Evolutionary conservation across 495 filamentous ascomycete species (phyloP).

Genomic region (Lindgomyces ingoldianus): DNA sequence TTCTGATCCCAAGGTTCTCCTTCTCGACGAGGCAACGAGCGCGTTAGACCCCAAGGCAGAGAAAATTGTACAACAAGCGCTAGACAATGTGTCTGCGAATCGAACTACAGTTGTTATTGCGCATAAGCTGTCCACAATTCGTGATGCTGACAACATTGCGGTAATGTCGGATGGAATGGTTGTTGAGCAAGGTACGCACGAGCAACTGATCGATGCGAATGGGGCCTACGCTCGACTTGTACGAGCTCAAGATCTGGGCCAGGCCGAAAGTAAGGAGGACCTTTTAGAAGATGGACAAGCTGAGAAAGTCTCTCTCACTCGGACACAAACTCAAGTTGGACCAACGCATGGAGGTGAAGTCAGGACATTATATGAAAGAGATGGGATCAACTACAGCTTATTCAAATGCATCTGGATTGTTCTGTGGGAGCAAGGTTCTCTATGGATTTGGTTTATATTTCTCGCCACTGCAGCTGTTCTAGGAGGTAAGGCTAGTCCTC

Average conservation of each 20-base stretch:
- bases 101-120: conserved; percentile 96
- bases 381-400: conserved; percentile 19
- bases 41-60: conserved; percentile 94
- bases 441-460: conserved; percentile 17
- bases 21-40: conserved; percentile 93
- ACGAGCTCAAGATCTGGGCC: conserved; percentile 29
- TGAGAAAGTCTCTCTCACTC: conserved; percentile 13
- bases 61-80: conserved; percentile 91
- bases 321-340: conserved; percentile 13
- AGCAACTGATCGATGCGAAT: conserved; percentile 62
- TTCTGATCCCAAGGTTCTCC: conserved; percentile 88
- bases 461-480: conserved; percentile 4
- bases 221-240: conserved; percentile 58
- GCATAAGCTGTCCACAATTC: conserved; percentile 92
- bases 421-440: conserved; percentile 16
- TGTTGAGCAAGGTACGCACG: conserved; percentile 82
- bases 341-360: background rate
- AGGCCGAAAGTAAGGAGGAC: conserved; percentile 2
- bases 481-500: conserved; percentile 29
- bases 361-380: background rate
- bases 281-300: background rate
- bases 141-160: conserved; percentile 92
- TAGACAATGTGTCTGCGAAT: conserved; percentile 81
- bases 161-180: conserved; percentile 82
- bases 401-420: conserved; percentile 28